These are phyloP conservation scores for Thermothielavioides terrestris DNA, from an alignment of 495 filamentous ascomycete genomes.

Conservation along the genomic window DNA sequence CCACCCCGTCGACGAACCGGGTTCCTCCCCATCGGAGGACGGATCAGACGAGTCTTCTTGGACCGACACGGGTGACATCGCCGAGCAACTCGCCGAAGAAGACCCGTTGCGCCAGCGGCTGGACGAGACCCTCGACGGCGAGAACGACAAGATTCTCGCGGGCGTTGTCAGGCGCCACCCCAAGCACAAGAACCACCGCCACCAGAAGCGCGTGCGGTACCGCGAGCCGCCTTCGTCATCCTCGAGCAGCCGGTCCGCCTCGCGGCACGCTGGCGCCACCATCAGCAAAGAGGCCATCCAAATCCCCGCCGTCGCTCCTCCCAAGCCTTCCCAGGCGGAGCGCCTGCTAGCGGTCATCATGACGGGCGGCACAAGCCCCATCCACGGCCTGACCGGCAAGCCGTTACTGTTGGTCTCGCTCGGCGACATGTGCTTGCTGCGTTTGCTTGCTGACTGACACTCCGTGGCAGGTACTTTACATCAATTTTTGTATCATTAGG, in stretches of 20 bases:
- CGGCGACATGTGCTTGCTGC: not conserved
- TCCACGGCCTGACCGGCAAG: conserved; percentile 91
- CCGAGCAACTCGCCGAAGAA: conserved; percentile 78
- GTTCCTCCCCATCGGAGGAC: conserved; percentile 24
- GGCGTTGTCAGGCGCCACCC: conserved; percentile 36
- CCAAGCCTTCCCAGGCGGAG: conserved; percentile 54
- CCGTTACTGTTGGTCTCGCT: conserved; percentile 66
- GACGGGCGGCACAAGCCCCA: conserved; percentile 62
- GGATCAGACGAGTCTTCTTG: conserved; percentile 65
- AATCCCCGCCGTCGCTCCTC: conserved; percentile 61
- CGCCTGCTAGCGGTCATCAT: conserved; percentile 72
- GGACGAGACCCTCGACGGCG: conserved; percentile 49
- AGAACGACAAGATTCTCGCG: conserved; percentile 49
- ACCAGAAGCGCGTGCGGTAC: conserved; percentile 39
- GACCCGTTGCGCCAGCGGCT: conserved; percentile 64
- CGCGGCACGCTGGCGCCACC: conserved; percentile 32
- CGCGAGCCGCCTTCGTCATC: conserved; percentile 24
- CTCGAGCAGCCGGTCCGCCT: conserved; percentile 14
- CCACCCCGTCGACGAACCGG: conserved; percentile 23
- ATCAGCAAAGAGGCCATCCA: conserved; percentile 72
- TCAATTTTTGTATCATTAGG: conserved; percentile 96
- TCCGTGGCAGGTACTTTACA: conserved; percentile 80
- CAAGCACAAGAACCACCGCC: conserved; percentile 22
- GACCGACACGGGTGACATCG: conserved; percentile 90
- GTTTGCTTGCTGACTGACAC: not conserved